Percentiles rank a stretch among this genome's conserved stretches.
phyloP scores from a whole-genome alignment of 2,329 filamentous ascomycete genomes.

The Ophiostoma ulmi region DNA sequence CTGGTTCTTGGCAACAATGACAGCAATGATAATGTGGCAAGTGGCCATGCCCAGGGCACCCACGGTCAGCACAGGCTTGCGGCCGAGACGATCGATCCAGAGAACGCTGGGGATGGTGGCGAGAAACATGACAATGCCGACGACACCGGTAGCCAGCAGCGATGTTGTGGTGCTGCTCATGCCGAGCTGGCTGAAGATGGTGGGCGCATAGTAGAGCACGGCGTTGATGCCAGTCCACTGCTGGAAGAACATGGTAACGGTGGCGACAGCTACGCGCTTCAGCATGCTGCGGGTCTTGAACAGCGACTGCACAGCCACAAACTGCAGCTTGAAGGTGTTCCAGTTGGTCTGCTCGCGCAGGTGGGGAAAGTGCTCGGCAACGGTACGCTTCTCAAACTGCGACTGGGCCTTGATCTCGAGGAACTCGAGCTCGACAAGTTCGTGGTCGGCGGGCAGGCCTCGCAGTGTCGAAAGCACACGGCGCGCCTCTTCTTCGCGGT shows the following conservation, averaged over 20 bases:
- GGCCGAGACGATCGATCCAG: conserved; percentile 59
- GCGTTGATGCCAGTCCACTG: conserved; percentile 51
- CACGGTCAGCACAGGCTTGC: conserved; percentile 56
- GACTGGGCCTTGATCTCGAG: conserved; percentile 79
- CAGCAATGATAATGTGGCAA: conserved; percentile 67
- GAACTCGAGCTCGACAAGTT: conserved; percentile 68
- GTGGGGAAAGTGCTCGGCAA: conserved; percentile 63
- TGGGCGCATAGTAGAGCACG: conserved; percentile 64
- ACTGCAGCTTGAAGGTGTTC: conserved; percentile 65
- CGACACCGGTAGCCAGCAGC: conserved; percentile 64
- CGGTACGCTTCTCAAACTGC: conserved; percentile 68
- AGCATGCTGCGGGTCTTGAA: conserved; percentile 64
- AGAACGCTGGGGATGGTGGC: conserved; percentile 62
- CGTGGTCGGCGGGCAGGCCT: conserved; percentile 55
- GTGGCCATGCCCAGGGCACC: conserved; percentile 66
- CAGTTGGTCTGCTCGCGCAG: conserved; percentile 53
- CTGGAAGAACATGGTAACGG: conserved; percentile 58
- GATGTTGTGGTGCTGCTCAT: conserved; percentile 47
- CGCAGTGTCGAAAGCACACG: conserved; percentile 60
- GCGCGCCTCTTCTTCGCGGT: conserved; percentile 63
- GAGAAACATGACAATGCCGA: conserved; percentile 65
- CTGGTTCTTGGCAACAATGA: conserved; percentile 61
- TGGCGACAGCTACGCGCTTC: conserved; percentile 59
- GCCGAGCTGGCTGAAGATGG: conserved; percentile 64
- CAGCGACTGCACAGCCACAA: conserved; percentile 59